Evolutionary conservation across 2,329 filamentous ascomycete species (phyloP).

Genomic region (Colletotrichum lentis): DNA sequence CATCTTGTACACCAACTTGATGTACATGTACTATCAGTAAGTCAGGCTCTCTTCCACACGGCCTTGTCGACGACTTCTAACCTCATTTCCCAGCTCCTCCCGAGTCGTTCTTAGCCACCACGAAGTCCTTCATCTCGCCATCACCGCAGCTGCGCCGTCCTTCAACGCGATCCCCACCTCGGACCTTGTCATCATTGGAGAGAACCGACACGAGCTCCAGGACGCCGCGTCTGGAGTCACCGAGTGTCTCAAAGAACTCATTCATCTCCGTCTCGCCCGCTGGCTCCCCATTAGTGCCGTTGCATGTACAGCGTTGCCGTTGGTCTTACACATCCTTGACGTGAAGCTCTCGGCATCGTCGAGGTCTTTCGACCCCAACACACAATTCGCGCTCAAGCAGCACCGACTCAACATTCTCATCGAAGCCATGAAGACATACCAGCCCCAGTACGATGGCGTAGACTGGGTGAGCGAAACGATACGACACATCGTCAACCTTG

Average conservation of each 20-base stretch:
- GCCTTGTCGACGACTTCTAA: not conserved
- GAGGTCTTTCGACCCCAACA: conserved; percentile 43
- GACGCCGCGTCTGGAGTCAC: conserved; percentile 56
- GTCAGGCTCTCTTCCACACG: conserved; percentile 30
- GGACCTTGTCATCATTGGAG: conserved; percentile 50
- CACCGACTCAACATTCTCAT: conserved; percentile 55
- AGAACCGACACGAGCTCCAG: conserved; percentile 54
- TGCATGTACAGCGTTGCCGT: conserved; percentile 47
- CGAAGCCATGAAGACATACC: conserved; percentile 56
- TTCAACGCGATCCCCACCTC: conserved; percentile 44
- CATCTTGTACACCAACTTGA: conserved; percentile 56
- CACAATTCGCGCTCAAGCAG: conserved; percentile 52
- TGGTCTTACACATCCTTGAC: conserved; percentile 48
- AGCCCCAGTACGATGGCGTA: conserved; percentile 56
- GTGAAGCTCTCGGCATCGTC: conserved; percentile 46
- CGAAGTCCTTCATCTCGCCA: conserved; percentile 55
- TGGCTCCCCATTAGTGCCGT: conserved; percentile 58
- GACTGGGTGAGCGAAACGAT: conserved; percentile 56
- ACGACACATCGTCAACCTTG: conserved; percentile 53
- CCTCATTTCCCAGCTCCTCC: conserved; percentile 48
- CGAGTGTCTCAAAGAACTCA: conserved; percentile 57
- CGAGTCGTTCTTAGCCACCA: conserved; percentile 57
- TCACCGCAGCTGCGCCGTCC: conserved; percentile 48
- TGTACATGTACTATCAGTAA: conserved; percentile 63
- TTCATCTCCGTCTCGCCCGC: conserved; percentile 54